A percentile compares a stretch with the other conserved stretches of the same genome.
These are phyloP conservation scores for Rhipidocladum racemiflorum DNA, from an alignment of 176 grass and related monocot species.

Conservation along the genomic window DNA sequence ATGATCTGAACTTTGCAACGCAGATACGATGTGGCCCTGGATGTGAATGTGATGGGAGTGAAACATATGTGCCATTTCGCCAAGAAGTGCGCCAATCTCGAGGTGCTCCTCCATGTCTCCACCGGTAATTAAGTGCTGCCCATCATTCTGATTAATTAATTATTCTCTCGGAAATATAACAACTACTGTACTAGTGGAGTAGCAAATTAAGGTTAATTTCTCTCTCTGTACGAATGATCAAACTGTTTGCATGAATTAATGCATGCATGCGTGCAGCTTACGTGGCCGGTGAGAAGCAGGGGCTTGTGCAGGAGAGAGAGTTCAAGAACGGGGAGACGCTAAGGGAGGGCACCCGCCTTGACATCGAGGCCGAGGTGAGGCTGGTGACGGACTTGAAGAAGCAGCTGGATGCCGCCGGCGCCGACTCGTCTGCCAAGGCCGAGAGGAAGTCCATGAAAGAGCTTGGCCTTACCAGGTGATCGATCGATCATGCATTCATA, in stretches of 20 bases:
- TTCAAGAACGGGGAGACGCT: conserved; percentile 60
- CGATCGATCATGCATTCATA: no score
- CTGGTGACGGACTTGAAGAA: conserved; percentile 45
- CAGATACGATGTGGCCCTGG: conserved; percentile 57
- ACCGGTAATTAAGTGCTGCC: conserved; percentile 38
- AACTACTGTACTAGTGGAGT: no score
- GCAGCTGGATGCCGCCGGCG: conserved; percentile 23
- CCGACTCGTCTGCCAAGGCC: conserved; percentile 15
- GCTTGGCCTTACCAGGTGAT: conserved; percentile 56
- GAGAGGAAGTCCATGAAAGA: conserved; percentile 75
- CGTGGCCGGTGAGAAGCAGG: conserved; percentile 53
- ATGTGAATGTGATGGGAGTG: conserved; percentile 52
- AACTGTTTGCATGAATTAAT: no score
- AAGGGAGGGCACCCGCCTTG: conserved; percentile 31
- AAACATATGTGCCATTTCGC: conserved; percentile 52
- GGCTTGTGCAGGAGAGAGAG: conserved; percentile 48
- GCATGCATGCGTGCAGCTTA: conserved; percentile 14
- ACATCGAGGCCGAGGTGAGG: conserved; percentile 54
- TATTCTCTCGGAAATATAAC: not conserved
- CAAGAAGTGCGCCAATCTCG: conserved; percentile 55
- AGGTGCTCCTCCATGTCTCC: conserved; percentile 82
- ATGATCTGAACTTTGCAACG: not conserved
- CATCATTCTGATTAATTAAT: not conserved
- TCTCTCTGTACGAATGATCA: no score
- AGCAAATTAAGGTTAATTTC: no score